Percentiles rank a stretch among this genome's conserved stretches.
Evolutionary conservation across 805 yeast species (phyloP).

Genomic region (Lipomyces sp.): DNA sequence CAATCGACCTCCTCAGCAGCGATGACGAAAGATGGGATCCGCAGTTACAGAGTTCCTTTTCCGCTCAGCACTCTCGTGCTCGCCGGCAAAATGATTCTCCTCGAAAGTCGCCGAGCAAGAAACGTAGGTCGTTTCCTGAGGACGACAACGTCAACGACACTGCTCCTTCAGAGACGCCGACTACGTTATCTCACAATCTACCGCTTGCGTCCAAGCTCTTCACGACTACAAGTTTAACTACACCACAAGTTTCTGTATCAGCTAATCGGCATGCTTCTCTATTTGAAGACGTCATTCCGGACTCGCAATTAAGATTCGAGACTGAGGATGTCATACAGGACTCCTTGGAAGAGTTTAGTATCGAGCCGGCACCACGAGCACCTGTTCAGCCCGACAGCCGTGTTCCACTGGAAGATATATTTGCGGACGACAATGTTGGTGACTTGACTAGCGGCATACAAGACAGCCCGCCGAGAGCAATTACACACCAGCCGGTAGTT

Average conservation of each 20-base stretch:
- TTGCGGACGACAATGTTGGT: no score
- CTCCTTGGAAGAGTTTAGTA: no score
- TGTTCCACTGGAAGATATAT: neutral
- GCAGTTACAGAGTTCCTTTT: neutral
- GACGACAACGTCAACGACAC: neutral
- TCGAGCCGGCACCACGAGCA: no score
- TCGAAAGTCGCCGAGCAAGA: constrained; percentile 23
- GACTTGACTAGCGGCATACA: no score
- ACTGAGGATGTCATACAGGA: constrained; percentile 4
- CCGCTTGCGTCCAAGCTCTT: no score
- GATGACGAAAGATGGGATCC: constrained; percentile 6
- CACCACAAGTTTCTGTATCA: no score
- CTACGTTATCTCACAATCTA: neutral
- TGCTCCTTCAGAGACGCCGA: neutral
- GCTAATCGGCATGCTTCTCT: no score
- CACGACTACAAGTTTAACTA: no score
- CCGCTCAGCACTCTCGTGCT: neutral
- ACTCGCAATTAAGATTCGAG: constrained; percentile 8
- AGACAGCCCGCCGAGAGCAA: no score
- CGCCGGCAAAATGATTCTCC: constrained; percentile 15
- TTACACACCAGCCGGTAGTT: no score
- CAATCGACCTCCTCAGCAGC: constrained; percentile 24
- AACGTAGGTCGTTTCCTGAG: constrained; percentile 1
- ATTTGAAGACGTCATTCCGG: constrained; percentile 2
- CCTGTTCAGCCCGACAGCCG: neutral